Base-by-base conservation (phyloP, 192 early-diverging fungal genomes). In the Borealophlyctis nickersoniae region DNA sequence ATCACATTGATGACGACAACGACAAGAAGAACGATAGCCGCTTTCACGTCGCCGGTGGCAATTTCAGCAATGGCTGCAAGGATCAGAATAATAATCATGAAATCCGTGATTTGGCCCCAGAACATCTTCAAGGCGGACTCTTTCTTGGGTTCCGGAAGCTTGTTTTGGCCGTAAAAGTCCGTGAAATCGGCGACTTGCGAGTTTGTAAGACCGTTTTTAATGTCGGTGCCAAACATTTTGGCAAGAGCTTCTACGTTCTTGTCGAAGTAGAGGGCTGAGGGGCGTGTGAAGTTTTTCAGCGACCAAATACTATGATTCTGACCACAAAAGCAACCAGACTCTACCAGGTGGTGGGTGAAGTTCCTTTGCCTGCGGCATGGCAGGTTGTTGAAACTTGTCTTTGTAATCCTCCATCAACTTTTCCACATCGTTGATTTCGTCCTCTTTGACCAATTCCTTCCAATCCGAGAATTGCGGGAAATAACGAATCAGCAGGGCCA, bases 211-310 rank as follows among this genome's bases (percentile, higher is more conserved):
- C 96, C 96, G 0, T 63, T 73, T 14, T 78, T 61, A 45, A 89
- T 75, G 28, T 83, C 78, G 34, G 86, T 88, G 24, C 84, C 77
- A 74, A 87, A 98, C 94, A 98, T 98, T 34, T 87, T 84, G 16
- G 86, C 70, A 24, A 95, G 79, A 54, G 84, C 86, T 52, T 90
- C 89, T n/a, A 89, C 81, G 24, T 88, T 86, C 59, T 95, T 91
- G 80, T 98, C 96, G 80, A 93, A 98, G 79, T 96, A 96, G 13
- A 98, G 80, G 3, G 89, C 83, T 70, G n/a, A n/a, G n/a, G n/a
- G n/a, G n/a, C n/a, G n/a, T n/a, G 79, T 71, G 45, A 22, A 2
- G 19, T 55, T 30, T 16, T 30, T 30, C 49, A 31, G 39, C 5
- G 14, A 58, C 49, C 1, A 22, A 52, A 55, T 11, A 2, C 27